Percentiles rank a stretch among this genome's conserved stretches.
Evolutionary conservation across 306 rosid species (phyloP).

Genomic region (Trifolium fragiferum): DNA sequence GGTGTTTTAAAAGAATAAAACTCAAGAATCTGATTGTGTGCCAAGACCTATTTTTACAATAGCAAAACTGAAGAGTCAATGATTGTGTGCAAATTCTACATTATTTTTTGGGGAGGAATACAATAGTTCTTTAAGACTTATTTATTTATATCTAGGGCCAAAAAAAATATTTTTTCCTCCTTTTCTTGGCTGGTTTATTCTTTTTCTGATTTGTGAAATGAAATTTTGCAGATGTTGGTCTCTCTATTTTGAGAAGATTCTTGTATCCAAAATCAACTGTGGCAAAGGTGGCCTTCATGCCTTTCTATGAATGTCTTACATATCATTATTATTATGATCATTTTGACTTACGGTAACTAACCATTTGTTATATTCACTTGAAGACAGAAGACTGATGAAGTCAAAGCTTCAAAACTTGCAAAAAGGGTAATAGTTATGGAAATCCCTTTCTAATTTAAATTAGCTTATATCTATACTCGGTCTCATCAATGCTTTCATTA

Average conservation of each 20-base stretch:
- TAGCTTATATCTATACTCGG: slow-evolving; percentile 12
- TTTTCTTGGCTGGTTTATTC: slow-evolving; percentile 30
- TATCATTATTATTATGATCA: slow-evolving; percentile 19
- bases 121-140: not conserved
- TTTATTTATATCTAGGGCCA: not conserved
- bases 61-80: not conserved
- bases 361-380: slow-evolving; percentile 60
- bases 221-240: slow-evolving; percentile 84
- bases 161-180: not conserved
- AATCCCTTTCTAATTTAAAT: slow-evolving; percentile 5
- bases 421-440: slow-evolving; percentile 71
- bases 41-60: not conserved
- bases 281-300: slow-evolving; percentile 68
- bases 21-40: too few relatives aligned
- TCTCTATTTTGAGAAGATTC: slow-evolving; percentile 87
- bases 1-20: too few relatives aligned
- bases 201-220: slow-evolving; percentile 41
- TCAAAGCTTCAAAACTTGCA: slow-evolving; percentile 85
- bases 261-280: slow-evolving; percentile 65
- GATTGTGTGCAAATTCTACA: not conserved
- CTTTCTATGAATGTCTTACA: slow-evolving; percentile 39
- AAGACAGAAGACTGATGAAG: slow-evolving; percentile 75
- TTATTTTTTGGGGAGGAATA: slow-evolving; percentile 1
- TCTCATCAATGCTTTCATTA: not conserved
- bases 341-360: slow-evolving; percentile 44